These are phyloP conservation scores for Simmondsia chinensis DNA, from an alignment of 148 eudicot species.

Conservation along the genomic window DNA sequence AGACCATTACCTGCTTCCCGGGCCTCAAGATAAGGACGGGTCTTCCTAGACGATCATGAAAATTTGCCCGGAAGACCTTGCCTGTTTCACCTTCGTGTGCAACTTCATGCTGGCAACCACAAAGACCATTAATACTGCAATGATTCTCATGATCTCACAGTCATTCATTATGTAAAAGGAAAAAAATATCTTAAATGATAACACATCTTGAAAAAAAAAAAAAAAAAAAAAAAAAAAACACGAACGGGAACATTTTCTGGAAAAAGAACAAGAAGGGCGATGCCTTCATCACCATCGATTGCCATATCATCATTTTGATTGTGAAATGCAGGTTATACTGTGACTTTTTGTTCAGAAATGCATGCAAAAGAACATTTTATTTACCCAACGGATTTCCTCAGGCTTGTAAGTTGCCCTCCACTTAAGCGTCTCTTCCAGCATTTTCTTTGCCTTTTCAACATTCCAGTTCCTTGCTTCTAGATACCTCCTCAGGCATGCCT, in stretches of 20 bases:
- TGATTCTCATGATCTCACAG: background rate
- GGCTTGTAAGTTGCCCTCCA: conserved; percentile 88
- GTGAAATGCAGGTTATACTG: too few relatives aligned
- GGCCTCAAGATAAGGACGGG: conserved; percentile 94
- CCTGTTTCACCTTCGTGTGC: conserved; percentile 91
- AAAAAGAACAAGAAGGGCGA: too few relatives aligned
- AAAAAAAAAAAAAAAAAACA: too few relatives aligned
- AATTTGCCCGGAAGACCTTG: conserved; percentile 73
- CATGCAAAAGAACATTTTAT: conserved; percentile 5
- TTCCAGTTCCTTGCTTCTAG: conserved; percentile 90
- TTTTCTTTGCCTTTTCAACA: conserved; percentile 69
- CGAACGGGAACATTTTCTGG: too few relatives aligned
- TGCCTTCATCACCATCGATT: too few relatives aligned
- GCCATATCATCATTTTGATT: too few relatives aligned
- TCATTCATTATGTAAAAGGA: too few relatives aligned
- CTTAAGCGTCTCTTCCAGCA: conserved; percentile 74
- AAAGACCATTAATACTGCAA: background rate
- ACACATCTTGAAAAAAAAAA: too few relatives aligned
- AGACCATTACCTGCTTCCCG: conserved; percentile 85
- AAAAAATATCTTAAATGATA: too few relatives aligned
- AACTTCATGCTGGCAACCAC: conserved; percentile 60
- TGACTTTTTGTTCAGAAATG: too few relatives aligned
- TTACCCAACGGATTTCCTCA: conserved; percentile 94
- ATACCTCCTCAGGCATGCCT: conserved; percentile 75
- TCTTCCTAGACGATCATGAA: conserved; percentile 70